A percentile compares a stretch with the other conserved stretches of the same genome.
These are phyloP conservation scores for Sophora flavescens DNA, from an alignment of 306 rosid genomes.

Conservation along the genomic window DNA sequence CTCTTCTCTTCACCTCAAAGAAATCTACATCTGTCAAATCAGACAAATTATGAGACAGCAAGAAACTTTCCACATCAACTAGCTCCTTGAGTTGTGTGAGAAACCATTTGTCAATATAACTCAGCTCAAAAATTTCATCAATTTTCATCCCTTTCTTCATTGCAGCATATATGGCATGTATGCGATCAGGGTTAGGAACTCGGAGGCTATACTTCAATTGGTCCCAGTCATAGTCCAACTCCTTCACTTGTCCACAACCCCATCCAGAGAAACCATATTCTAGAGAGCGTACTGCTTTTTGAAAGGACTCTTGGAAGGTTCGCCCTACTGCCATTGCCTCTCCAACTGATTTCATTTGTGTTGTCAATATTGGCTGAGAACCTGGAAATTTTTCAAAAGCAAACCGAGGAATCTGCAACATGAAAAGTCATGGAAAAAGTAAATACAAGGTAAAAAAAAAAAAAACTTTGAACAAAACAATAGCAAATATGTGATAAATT, in stretches of 20 bases:
- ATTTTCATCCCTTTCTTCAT: slow-evolving; percentile 94
- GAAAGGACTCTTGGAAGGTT: slow-evolving; percentile 96
- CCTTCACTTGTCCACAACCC: slow-evolving; percentile 85
- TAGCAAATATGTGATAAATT: background rate
- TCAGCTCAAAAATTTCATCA: slow-evolving; percentile 82
- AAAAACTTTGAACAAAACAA: slow-evolving; percentile 12
- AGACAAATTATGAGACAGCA: slow-evolving; percentile 61
- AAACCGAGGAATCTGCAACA: slow-evolving; percentile 93
- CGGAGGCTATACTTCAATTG: slow-evolving; percentile 88
- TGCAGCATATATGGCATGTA: slow-evolving; percentile 91
- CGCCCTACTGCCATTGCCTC: slow-evolving; percentile 96
- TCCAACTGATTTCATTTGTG: slow-evolving; percentile 99
- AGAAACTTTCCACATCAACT: slow-evolving; percentile 85
- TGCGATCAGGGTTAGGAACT: slow-evolving; percentile 94
- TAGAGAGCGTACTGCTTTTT: slow-evolving; percentile 91
- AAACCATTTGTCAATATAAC: slow-evolving; percentile 92
- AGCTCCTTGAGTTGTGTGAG: slow-evolving; percentile 87
- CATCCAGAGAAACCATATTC: slow-evolving; percentile 90
- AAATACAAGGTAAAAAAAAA: slow-evolving; percentile 24
- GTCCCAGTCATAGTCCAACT: slow-evolving; percentile 88
- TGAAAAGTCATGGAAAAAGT: slow-evolving; percentile 23
- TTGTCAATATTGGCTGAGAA: slow-evolving; percentile 89
- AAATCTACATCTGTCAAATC: slow-evolving; percentile 79
- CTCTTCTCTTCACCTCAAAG: slow-evolving; percentile 90
- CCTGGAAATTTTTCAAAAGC: slow-evolving; percentile 99